These are phyloP conservation scores for Melaleuca alternifolia DNA, from an alignment of 345 rosid species.

Conservation along the genomic window DNA sequence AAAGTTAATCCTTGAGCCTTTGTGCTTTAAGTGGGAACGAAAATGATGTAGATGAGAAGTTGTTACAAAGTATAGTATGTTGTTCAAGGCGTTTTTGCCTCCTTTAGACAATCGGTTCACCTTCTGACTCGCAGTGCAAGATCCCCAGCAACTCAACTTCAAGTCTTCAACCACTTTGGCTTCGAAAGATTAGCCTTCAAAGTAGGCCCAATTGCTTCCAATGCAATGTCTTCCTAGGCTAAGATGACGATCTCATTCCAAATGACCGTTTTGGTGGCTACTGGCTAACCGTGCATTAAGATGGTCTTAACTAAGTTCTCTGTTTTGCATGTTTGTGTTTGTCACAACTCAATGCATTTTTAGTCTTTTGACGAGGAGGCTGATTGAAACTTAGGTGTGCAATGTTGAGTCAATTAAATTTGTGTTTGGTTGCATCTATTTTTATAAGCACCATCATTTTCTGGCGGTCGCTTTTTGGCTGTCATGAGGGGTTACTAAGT, in stretches of 20 bases:
- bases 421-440: no score
- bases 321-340: not conserved
- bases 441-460: no score
- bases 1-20: not conserved
- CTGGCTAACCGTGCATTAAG: not conserved
- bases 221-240: not conserved
- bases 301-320: not conserved
- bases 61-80: not conserved
- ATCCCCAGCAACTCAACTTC: not conserved
- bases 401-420: no score
- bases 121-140: not conserved
- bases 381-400: not conserved
- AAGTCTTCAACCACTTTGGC: not conserved
- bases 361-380: not conserved
- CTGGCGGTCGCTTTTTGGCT: no score
- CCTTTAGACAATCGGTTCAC: not conserved
- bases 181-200: not conserved
- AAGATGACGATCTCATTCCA: not conserved
- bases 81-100: not conserved
- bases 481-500: no score
- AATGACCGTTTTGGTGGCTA: not conserved
- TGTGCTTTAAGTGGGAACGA: not conserved
- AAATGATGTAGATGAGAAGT: not conserved
- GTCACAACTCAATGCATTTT: not conserved
- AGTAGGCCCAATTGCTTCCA: not conserved